These are phyloP conservation scores for Pseudevernia furfuracea DNA, from an alignment of 495 filamentous ascomycete genomes.

Conservation along the genomic window DNA sequence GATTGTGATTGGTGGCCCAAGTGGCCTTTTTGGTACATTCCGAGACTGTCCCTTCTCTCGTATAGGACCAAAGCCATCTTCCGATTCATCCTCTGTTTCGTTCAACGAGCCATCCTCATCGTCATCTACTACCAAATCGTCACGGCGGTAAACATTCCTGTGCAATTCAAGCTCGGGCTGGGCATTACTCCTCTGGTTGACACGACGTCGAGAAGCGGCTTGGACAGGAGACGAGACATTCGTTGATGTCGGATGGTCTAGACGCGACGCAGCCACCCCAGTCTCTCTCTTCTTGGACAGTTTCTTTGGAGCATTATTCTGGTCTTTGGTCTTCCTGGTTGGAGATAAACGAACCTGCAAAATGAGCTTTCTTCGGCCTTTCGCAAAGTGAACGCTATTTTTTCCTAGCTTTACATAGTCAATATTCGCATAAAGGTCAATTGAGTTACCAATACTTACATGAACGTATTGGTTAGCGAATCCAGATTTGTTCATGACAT, in stretches of 20 bases:
- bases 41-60: slow-evolving; percentile 36
- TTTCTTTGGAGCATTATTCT: slow-evolving; percentile 18
- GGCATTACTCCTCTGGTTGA: slow-evolving; percentile 30
- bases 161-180: slow-evolving; percentile 31
- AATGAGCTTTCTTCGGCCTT: slow-evolving; percentile 45
- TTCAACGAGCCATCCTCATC: slow-evolving; percentile 35
- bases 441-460: slow-evolving; percentile 32
- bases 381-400: slow-evolving; percentile 45
- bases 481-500: slow-evolving; percentile 50
- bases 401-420: slow-evolving; percentile 39
- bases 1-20: slow-evolving; percentile 65
- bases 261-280: slow-evolving; percentile 28
- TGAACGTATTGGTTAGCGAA: slow-evolving; percentile 56
- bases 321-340: slow-evolving; percentile 35
- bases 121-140: slow-evolving; percentile 47
- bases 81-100: slow-evolving; percentile 39
- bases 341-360: slow-evolving; percentile 54
- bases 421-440: slow-evolving; percentile 9
- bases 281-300: slow-evolving; percentile 28
- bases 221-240: slow-evolving; percentile 79
- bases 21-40: slow-evolving; percentile 30
- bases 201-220: slow-evolving; percentile 42
- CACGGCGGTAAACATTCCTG: slow-evolving; percentile 40
- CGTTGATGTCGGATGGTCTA: slow-evolving; percentile 58
- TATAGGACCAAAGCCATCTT: slow-evolving; percentile 54